Conservation (phyloP, 495 filamentous ascomycete species). For the Aspergillus conjunctus region DNA sequence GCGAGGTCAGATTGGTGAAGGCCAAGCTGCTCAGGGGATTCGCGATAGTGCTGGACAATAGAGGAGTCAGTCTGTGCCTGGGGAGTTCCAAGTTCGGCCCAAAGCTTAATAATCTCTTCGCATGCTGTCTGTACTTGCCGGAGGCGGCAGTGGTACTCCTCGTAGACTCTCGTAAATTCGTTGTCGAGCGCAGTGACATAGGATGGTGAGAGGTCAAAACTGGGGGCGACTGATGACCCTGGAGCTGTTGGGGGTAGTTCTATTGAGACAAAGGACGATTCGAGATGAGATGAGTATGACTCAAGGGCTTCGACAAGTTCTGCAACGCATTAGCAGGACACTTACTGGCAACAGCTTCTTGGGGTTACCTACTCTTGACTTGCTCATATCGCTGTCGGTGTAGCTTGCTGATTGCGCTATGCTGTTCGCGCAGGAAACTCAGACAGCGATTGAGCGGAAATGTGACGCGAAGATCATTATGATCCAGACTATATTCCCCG, state of each 20-base stretch:
- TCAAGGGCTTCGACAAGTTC: conserved; percentile 91
- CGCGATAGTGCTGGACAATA: conserved; percentile 85
- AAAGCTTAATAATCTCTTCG: conserved; percentile 88
- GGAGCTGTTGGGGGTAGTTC: conserved; percentile 77
- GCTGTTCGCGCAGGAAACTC: conserved; percentile 78
- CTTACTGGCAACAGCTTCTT: neutral
- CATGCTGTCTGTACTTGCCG: conserved; percentile 70
- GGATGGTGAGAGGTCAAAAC: conserved; percentile 84
- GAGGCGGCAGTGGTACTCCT: conserved; percentile 86
- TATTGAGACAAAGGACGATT: conserved; percentile 79
- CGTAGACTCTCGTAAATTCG: conserved; percentile 91
- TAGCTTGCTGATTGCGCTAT: conserved; percentile 71
- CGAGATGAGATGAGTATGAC: conserved; percentile 92
- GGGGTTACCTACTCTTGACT: conserved; percentile 74
- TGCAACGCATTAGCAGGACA: conserved; percentile 43
- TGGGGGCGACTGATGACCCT: conserved; percentile 71
- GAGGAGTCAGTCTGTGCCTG: conserved; percentile 85
- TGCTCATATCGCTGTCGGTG: conserved; percentile 91
- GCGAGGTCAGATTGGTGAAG: conserved; percentile 83
- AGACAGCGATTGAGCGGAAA: conserved; percentile 81
- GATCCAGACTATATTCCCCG: conserved; percentile 61
- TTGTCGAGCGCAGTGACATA: conserved; percentile 85
- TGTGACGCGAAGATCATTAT: conserved; percentile 70
- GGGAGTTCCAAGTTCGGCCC: conserved; percentile 91
- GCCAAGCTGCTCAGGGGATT: conserved; percentile 89